Evolutionary conservation across 2,329 filamentous ascomycete species (phyloP).

Genomic region (Onygena corvina): DNA sequence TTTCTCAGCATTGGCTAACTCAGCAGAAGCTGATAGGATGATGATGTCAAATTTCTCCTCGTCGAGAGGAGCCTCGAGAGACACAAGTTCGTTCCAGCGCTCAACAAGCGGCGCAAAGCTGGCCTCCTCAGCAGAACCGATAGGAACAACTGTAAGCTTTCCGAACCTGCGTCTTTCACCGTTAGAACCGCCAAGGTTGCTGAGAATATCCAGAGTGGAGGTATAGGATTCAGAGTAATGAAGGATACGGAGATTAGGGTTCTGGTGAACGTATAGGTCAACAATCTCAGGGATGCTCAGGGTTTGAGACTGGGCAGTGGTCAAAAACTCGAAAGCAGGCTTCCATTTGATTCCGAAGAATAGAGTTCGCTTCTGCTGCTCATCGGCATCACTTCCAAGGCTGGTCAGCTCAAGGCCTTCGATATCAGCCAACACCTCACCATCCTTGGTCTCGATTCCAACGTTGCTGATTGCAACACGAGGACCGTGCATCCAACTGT

Average conservation of each 20-base stretch:
- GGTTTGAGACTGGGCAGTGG: conserved; percentile 9
- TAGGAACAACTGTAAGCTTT: conserved; percentile 6
- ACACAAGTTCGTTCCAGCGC: conserved; percentile 5
- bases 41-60: conserved; percentile 9
- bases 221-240: conserved; percentile 16
- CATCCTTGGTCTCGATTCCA: conserved; percentile 12
- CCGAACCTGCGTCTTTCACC: conserved; percentile 9
- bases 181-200: conserved; percentile 1
- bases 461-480: conserved; percentile 18
- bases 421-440: conserved; percentile 15
- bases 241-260: conserved; percentile 18
- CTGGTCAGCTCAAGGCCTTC: conserved; percentile 17
- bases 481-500: conserved; percentile 15
- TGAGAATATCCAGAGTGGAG: conserved; percentile 14
- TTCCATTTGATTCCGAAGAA: conserved; percentile 18
- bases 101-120: conserved; percentile 7
- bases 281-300: conserved; percentile 10
- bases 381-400: conserved; percentile 15
- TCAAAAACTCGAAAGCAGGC: conserved; percentile 16
- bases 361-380: conserved; percentile 13
- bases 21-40: background rate
- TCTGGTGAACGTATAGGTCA: conserved; percentile 13
- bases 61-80: background rate
- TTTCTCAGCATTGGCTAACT: background rate
- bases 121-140: background rate